Percentiles rank a stretch among this genome's conserved stretches.
Conservation (phyloP, 345 rosid species). For the Melaleuca quinquenervia region DNA sequence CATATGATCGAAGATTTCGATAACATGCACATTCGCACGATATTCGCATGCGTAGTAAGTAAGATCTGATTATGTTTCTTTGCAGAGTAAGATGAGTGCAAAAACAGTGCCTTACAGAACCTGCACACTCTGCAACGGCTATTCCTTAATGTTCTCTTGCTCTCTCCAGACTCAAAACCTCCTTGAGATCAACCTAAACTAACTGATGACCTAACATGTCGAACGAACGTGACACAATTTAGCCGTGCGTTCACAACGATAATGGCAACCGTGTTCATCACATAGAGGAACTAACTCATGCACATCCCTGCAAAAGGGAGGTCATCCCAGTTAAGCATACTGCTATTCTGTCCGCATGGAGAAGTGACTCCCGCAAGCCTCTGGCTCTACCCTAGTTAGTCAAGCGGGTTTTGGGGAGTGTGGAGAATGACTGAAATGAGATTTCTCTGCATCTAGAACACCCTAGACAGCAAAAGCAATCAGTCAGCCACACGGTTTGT, state of each 20-base stretch:
- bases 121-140: not conserved
- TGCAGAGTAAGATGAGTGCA: not conserved
- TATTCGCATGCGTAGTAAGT: not conserved
- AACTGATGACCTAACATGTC: not conserved
- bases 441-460: conserved; percentile 51
- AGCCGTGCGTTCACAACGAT: not conserved
- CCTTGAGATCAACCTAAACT: not conserved
- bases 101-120: not conserved
- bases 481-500: not conserved
- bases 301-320: not conserved
- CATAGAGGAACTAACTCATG: not conserved
- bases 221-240: not conserved
- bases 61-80: not conserved
- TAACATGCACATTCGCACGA: not conserved
- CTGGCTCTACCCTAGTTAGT: not conserved
- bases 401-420: not conserved
- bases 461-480: conserved; percentile 21
- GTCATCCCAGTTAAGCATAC: not conserved
- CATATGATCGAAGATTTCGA: not conserved
- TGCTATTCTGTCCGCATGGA: not conserved
- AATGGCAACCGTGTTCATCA: not conserved
- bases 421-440: conserved; percentile 25
- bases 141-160: not conserved
- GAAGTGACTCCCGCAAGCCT: not conserved
- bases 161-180: not conserved